Evolutionary conservation across 1,284 basidiomycete genomes (phyloP), one percentile per base, ranked within the genome.

Genomic region (Sphaerobolus stellatus): DNA sequence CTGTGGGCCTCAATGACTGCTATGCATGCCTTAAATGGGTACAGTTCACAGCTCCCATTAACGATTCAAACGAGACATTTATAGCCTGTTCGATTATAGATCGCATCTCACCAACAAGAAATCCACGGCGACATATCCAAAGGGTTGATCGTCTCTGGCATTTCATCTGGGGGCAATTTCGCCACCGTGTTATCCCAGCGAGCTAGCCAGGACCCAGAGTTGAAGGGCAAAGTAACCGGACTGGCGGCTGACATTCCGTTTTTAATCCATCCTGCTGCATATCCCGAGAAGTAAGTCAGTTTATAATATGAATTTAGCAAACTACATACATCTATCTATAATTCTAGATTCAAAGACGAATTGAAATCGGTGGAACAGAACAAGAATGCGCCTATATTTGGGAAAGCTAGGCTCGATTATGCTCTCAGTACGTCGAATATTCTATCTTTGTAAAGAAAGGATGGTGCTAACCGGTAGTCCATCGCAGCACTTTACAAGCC

Each of bases 11-110:
- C 5, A 63, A 74, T 13, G 76, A 78, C 50, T 62, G 68, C 18
- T 69, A 67, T 31, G 67, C 68, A 6, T 64, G 68, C 2, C 59
- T 75, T 3, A 63, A 67, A 59, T 75, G 72, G 65, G 66, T 69
- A 36, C 9, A 11, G 14, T 48, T 11, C n/a, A 34, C 33, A 11
- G 33, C n/a, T 34, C n/a, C 33, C n/a, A 11, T n/a, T n/a, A n/a
- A n/a, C n/a, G n/a, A n/a, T n/a, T n/a, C n/a, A n/a, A n/a, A n/a
- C n/a, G n/a, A n/a, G n/a, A n/a, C n/a, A n/a, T n/a, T n/a, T n/a
- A n/a, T n/a, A n/a, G n/a, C n/a, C n/a, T n/a, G n/a, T n/a, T n/a
- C n/a, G n/a, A n/a, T n/a, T n/a, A n/a, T n/a, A n/a, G n/a, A n/a
- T n/a, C n/a, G n/a, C n/a, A n/a, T n/a, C n/a, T n/a, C n/a, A n/a